These are phyloP conservation scores for Vachellia collinsii DNA, from an alignment of 306 rosid genomes.

Conservation along the genomic window DNA sequence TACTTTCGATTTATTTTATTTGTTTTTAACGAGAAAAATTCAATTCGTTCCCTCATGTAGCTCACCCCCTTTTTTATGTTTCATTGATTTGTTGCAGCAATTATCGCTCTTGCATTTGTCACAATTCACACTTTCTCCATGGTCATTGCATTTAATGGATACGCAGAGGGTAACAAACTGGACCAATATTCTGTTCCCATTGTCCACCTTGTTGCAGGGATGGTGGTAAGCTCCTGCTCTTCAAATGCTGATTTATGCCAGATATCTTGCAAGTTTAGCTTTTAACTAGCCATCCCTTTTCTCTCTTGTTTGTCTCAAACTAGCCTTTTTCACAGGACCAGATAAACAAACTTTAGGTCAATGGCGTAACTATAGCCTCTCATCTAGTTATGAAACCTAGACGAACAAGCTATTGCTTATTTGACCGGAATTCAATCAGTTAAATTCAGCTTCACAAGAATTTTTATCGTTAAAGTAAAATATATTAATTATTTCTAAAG, in stretches of 20 bases:
- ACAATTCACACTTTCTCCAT: conserved; percentile 94
- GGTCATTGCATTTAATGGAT: conserved; percentile 94
- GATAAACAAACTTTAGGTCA: background rate
- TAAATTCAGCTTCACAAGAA: background rate
- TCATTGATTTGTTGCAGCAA: conserved; percentile 57
- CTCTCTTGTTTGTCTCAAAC: conserved; percentile 2
- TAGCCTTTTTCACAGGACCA: conserved; percentile 15
- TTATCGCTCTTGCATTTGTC: conserved; percentile 86
- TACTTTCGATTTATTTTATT: conserved; percentile 24
- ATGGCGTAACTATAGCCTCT: background rate
- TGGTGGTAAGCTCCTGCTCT: conserved; percentile 65
- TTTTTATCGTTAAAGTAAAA: background rate
- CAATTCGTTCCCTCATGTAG: conserved; percentile 5
- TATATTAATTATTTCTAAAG: background rate
- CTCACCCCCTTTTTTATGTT: conserved; percentile 28
- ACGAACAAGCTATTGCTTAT: background rate
- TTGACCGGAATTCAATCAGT: background rate
- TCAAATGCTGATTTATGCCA: conserved; percentile 26
- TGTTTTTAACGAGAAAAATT: conserved; percentile 13
- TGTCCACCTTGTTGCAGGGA: conserved; percentile 75
- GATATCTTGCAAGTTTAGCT: background rate
- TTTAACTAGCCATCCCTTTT: conserved; percentile 13
- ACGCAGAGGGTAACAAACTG: conserved; percentile 80
- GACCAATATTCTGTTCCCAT: conserved; percentile 79
- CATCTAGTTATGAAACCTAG: background rate